Evolutionary conservation across 805 yeast species (phyloP), one percentile per base, ranked within the genome.

Genomic region (Saccharomycopsis guyanensis): DNA sequence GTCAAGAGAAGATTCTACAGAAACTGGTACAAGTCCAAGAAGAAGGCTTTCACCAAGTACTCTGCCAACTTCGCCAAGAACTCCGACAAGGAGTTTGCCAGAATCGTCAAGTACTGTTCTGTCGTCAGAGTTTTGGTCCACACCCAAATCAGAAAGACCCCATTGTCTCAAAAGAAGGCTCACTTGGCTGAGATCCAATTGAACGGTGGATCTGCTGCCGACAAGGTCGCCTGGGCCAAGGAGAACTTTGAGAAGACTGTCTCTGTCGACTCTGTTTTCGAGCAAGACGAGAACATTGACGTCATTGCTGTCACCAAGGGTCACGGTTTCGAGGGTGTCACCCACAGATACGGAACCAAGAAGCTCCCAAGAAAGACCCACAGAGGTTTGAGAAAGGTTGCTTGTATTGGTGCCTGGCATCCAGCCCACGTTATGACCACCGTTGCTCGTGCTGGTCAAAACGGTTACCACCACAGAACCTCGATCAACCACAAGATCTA

Each of bases 261-360:
- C 64, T 73, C 93, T 57, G 95, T 93, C 65, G 86, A 84, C 76
- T 72, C 94, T 63, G 97, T 93, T 66, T 84, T 93, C 71, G 98
- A 91, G 81, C 95, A 93, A 79, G 86, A 88, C 78, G 98, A 93
- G 82, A 82, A 86, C 83, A 82, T 93, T 64, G 99, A 93, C 66
- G 97, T 86, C 66, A 84, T 93, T 68, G 99, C 97, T 69, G 95
- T 93, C 69, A 93, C 98, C 84, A 91, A 86, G 82, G 99, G 99
- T 93, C 96, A 93, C 82, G 99, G 99, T 82, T 89, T 86, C 87
- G 98, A 93, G 78, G 99, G 99, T 89, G 97, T 91, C 68, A 93
- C 99, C 80, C 96, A 89, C 88, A 87, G 99, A 86, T 93, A 97
- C 97, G 99, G 99, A 72, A 93, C 98, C 85, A 94, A 89, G 89